Evolutionary conservation across 1,284 basidiomycete species (phyloP).

Genomic region (Moesziomyces globuligerus): DNA sequence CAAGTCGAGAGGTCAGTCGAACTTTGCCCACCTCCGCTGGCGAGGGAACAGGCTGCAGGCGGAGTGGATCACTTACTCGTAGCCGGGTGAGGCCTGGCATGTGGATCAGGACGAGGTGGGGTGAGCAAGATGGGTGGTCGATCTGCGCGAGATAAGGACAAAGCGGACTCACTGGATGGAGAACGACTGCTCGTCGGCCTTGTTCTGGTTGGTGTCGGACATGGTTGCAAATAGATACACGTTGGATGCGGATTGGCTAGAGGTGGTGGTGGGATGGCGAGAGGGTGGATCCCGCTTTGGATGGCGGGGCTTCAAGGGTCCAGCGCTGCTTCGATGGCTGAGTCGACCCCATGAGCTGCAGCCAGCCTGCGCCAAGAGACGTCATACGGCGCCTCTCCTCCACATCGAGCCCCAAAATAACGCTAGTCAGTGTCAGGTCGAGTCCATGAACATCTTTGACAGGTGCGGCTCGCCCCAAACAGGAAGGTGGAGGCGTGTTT

Average conservation of each 20-base stretch:
- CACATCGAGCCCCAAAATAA: neutral
- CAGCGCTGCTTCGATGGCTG: slow-evolving; percentile 4
- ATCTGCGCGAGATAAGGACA: neutral
- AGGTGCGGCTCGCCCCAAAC: neutral
- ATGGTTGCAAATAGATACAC: slow-evolving; percentile 9
- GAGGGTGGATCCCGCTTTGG: no score
- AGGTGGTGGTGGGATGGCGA: neutral
- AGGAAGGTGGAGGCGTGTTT: slow-evolving; percentile 2
- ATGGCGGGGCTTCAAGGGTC: neutral
- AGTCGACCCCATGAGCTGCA: neutral
- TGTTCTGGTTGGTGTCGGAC: slow-evolving; percentile 48
- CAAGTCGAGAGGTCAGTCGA: neutral
- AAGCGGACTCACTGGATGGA: slow-evolving; percentile 46
- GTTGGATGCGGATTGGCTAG: neutral
- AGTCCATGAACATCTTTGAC: neutral
- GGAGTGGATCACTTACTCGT: slow-evolving; percentile 36
- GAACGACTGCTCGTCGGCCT: slow-evolving; percentile 52
- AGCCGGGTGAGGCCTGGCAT: slow-evolving; percentile 47
- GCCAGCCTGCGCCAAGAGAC: slow-evolving; percentile 2
- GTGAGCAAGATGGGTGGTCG: no score
- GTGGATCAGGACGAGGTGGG: neutral
- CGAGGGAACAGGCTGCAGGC: neutral
- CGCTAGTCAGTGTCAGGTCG: neutral
- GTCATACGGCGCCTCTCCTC: slow-evolving; percentile 5
- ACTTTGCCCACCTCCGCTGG: neutral